Evolutionary conservation across 2,329 filamentous ascomycete genomes (phyloP).

Genomic region (Ceratocystis huliohia): DNA sequence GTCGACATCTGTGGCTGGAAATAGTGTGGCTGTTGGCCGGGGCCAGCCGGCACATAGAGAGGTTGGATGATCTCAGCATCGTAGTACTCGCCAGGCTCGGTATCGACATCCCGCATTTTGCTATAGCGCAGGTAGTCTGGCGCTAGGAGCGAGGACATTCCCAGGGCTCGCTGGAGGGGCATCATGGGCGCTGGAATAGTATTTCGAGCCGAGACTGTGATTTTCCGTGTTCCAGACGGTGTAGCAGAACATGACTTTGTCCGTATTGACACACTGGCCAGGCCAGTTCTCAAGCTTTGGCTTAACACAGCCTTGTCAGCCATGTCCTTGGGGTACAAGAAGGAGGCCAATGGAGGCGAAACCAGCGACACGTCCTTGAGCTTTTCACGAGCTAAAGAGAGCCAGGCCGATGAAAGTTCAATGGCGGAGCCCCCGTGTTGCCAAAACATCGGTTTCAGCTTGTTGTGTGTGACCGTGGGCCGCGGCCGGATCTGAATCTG

Average conservation of each 20-base stretch:
- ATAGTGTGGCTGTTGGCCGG: slow-evolving; percentile 18
- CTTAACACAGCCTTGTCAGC: background rate
- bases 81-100: slow-evolving; percentile 11
- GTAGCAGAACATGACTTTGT: background rate
- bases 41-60: slow-evolving; percentile 12
- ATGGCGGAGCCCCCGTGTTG: slow-evolving; percentile 19
- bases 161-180: slow-evolving; percentile 4
- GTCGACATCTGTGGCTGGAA: slow-evolving; percentile 8
- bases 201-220: slow-evolving; percentile 13
- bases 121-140: slow-evolving; percentile 15
- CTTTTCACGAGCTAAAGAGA: slow-evolving; percentile 11
- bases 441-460: slow-evolving; percentile 20
- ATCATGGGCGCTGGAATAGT: background rate
- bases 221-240: background rate
- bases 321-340: slow-evolving; percentile 10
- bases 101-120: background rate
- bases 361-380: background rate
- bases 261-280: slow-evolving; percentile 5
- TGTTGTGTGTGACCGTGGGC: slow-evolving; percentile 7
- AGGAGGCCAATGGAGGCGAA: background rate
- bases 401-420: slow-evolving; percentile 19
- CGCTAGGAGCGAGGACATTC: slow-evolving; percentile 8
- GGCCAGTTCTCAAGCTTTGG: background rate
- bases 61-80: background rate
- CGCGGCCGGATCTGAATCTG: slow-evolving; percentile 4